A percentile compares a stretch with the other conserved stretches of the same genome.
Evolutionary conservation across 2,329 filamentous ascomycete genomes (phyloP).

Genomic region (Scleromitrula shiraiana): DNA sequence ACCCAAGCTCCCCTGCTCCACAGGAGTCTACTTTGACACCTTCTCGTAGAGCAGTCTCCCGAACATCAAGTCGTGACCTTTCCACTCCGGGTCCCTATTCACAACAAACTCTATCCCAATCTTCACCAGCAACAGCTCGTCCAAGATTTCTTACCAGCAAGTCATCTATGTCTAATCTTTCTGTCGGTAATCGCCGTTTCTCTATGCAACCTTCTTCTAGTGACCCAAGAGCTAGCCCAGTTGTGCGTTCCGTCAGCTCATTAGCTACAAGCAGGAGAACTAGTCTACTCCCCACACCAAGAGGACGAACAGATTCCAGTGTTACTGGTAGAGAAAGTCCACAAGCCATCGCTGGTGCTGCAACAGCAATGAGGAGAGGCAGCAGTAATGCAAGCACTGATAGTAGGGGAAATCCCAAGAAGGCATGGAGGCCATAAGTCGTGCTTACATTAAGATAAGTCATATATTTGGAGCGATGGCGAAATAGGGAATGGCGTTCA

Average conservation of each 20-base stretch:
- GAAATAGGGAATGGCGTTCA: background rate
- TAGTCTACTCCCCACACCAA: conserved; percentile 45
- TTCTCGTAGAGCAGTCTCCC: conserved; percentile 25
- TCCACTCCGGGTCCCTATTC: conserved; percentile 43
- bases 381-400: conserved; percentile 20
- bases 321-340: conserved; percentile 42
- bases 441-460: background rate
- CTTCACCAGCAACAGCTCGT: conserved; percentile 37
- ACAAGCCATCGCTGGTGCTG: conserved; percentile 38
- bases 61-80: conserved; percentile 46
- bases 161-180: conserved; percentile 36
- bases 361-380: conserved; percentile 33
- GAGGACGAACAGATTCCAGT: conserved; percentile 23
- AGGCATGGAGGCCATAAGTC: conserved; percentile 19
- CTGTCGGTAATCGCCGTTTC: conserved; percentile 38
- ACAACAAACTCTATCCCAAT: conserved; percentile 35
- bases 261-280: conserved; percentile 43
- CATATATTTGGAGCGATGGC: background rate
- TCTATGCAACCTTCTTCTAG: conserved; percentile 43
- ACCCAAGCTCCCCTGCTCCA: conserved; percentile 22
- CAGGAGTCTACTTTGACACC: conserved; percentile 22
- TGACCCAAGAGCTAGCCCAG: conserved; percentile 25
- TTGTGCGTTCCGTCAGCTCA: conserved; percentile 44
- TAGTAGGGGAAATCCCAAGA: conserved; percentile 20
- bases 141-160: conserved; percentile 29